Percentiles rank a stretch among this genome's conserved stretches.
Conservation (phyloP, 208 protist genomes). For the Wallacemonas sp. region DNA sequence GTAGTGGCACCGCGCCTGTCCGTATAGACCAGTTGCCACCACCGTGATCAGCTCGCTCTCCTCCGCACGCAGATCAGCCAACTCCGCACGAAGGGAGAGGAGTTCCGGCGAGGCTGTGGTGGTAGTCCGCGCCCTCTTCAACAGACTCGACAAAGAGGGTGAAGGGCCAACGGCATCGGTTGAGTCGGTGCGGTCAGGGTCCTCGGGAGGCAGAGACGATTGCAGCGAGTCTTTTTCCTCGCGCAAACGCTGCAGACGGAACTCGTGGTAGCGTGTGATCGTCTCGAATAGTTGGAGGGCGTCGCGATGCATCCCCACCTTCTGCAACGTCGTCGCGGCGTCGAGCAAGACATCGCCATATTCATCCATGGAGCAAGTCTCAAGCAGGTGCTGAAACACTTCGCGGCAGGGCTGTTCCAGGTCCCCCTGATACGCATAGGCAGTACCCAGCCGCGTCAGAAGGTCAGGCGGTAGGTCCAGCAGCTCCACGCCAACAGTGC, state of each 20-base stretch:
- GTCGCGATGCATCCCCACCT: slow-evolving; percentile 67
- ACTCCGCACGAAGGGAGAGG: not conserved
- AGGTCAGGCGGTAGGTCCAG: slow-evolving; percentile 84
- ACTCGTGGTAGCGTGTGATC: slow-evolving; percentile 69
- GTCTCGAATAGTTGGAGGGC: slow-evolving; percentile 58
- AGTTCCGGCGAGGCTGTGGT: not conserved
- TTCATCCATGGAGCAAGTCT: slow-evolving; percentile 76
- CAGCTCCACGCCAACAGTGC: slow-evolving; percentile 57
- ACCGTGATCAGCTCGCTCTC: slow-evolving; percentile 49
- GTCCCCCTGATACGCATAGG: slow-evolving; percentile 75
- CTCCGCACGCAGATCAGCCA: slow-evolving; percentile 9
- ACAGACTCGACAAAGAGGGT: not conserved
- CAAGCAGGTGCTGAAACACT: slow-evolving; percentile 77
- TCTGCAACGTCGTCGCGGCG: slow-evolving; percentile 66
- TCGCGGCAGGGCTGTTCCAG: slow-evolving; percentile 59
- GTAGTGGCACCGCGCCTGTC: slow-evolving; percentile 60
- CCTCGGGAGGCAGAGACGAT: not conserved
- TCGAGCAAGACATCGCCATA: slow-evolving; percentile 86
- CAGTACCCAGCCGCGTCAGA: slow-evolving; percentile 74
- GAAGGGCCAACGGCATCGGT: not conserved
- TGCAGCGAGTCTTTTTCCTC: not conserved
- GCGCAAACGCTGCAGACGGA: slow-evolving; percentile 32
- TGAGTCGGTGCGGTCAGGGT: not conserved
- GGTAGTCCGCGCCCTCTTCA: slow-evolving; percentile 15
- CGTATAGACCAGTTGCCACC: slow-evolving; percentile 52